Evolutionary conservation across 805 yeast genomes (phyloP), one percentile per base, ranked within the genome.

Genomic region (Lipomyces orientalis): DNA sequence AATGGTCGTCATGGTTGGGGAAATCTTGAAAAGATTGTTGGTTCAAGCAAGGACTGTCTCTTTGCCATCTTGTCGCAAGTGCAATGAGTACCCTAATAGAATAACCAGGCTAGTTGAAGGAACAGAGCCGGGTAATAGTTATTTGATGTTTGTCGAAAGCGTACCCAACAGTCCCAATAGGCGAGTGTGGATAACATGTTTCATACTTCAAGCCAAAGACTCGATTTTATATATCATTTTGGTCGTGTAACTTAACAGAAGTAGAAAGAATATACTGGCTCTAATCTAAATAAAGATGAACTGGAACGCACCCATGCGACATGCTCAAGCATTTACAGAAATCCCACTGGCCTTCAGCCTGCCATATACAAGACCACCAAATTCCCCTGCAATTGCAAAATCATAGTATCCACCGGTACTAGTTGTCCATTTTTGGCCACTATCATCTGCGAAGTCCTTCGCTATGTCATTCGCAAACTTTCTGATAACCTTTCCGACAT

Each of bases 401-500:
- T 46, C 4, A 46, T 46, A 46, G 52, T 46, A 46, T 12, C 16
- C 52, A 46, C 7, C 52, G 7, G 9, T 19, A 1, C 7, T 46
- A 46, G 52, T 12, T 12, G 8, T 46, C 52, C 52, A 46, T 1
- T 46, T 46, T 12, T 46, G 2, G 52, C 22, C 1, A 2, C 9
- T 2, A 8, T 46, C 1, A 10, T 46, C 8, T 22, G 52, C 52
- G 14, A 46, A 14, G 52, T 46, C 52, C n/a, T 46, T 2, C 52
- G 52, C 52, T 2, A 39, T 14, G 49, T 39, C 49, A 39, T 39
- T 39, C 3, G 49, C 49, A 46, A 46, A 46, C n/a, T 12, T 46
- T 46, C 52, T 46, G 52, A 46, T 22, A 46, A 46, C 22, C 52
- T 46, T 46, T 46, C n/a, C 9, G 52, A 46, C 9, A 46, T 46